phyloP scores from a whole-genome alignment of 192 early-diverging fungal species.

The Phlyctochytrium planicorne region DNA sequence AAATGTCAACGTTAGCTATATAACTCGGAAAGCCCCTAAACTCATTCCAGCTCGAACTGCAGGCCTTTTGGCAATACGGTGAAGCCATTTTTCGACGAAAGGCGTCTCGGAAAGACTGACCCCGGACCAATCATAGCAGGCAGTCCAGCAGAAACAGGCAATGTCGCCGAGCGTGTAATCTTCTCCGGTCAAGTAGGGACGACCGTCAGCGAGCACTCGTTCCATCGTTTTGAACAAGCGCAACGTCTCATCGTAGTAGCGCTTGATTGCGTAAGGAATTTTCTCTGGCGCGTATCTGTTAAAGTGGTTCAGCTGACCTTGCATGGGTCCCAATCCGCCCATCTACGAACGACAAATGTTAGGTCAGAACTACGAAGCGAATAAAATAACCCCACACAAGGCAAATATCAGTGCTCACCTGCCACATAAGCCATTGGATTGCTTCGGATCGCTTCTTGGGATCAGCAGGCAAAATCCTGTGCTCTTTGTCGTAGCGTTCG shows the following conservation, averaged over 20 bases:
- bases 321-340: constrained; percentile 39
- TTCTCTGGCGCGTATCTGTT: constrained; percentile 45
- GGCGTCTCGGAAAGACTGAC: constrained; percentile 35
- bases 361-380: too few relatives aligned
- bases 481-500: constrained; percentile 53
- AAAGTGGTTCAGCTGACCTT: constrained; percentile 55
- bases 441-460: constrained; percentile 42
- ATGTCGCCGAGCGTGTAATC: constrained; percentile 50
- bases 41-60: constrained; percentile 41
- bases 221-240: constrained; percentile 43
- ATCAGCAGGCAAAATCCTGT: constrained; percentile 45
- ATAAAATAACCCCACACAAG: too few relatives aligned
- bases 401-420: constrained; percentile 21
- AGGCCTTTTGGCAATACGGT: constrained; percentile 31
- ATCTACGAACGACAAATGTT: too few relatives aligned
- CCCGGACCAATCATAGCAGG: constrained; percentile 10
- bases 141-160: constrained; percentile 45
- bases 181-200: constrained; percentile 26
- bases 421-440: constrained; percentile 59
- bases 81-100: constrained; percentile 44
- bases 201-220: constrained; percentile 5
- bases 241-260: constrained; percentile 54
- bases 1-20: not conserved
- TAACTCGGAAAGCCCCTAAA: not conserved
- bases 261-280: constrained; percentile 50